Percentiles rank a stretch among this genome's conserved stretches.
phyloP scores from a whole-genome alignment of 1,139 yeast species.

The Diutina catenulata region DNA sequence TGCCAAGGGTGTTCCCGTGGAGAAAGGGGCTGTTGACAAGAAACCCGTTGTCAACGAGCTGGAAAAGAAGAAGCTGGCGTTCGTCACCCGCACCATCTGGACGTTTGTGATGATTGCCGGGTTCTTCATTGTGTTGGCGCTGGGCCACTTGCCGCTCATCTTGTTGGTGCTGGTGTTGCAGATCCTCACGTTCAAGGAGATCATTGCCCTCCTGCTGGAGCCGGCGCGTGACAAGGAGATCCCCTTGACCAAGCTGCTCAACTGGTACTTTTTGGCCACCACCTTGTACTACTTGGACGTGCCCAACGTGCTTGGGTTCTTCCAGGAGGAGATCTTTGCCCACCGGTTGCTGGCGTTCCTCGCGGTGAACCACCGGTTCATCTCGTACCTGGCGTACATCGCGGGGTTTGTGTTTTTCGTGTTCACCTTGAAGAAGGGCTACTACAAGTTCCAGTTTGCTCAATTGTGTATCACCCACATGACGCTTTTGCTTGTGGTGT shows the following conservation, averaged over 20 bases:
- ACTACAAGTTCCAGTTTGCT: constrained; percentile 83
- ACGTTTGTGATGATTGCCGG: constrained; percentile 80
- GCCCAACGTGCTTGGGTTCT: constrained; percentile 26
- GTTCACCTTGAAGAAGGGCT: constrained; percentile 79
- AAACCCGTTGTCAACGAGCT: constrained; percentile 24
- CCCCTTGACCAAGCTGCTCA: constrained; percentile 74
- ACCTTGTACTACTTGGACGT: constrained; percentile 82
- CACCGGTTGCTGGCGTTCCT: constrained; percentile 12
- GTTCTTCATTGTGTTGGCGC: constrained; percentile 60
- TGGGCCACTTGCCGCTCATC: constrained; percentile 82
- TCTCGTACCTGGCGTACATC: constrained; percentile 75
- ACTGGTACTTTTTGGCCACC: constrained; percentile 79
- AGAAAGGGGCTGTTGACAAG: too few species aligned
- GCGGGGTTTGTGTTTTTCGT: constrained; percentile 88
- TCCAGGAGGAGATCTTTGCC: background rate
- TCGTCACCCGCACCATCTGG: constrained; percentile 88
- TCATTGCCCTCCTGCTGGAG: constrained; percentile 74
- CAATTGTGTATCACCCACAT: constrained; percentile 91
- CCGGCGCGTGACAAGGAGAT: constrained; percentile 77
- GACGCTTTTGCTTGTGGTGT: constrained; percentile 81
- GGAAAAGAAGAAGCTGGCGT: constrained; percentile 70
- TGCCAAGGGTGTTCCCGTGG: too few species aligned
- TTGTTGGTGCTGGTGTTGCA: constrained; percentile 62
- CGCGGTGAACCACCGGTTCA: constrained; percentile 67
- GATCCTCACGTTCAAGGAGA: constrained; percentile 79